Evolutionary conservation across 1,284 basidiomycete genomes (phyloP).

Genomic region (Cutaneotrichosporon cyanovorans): DNA sequence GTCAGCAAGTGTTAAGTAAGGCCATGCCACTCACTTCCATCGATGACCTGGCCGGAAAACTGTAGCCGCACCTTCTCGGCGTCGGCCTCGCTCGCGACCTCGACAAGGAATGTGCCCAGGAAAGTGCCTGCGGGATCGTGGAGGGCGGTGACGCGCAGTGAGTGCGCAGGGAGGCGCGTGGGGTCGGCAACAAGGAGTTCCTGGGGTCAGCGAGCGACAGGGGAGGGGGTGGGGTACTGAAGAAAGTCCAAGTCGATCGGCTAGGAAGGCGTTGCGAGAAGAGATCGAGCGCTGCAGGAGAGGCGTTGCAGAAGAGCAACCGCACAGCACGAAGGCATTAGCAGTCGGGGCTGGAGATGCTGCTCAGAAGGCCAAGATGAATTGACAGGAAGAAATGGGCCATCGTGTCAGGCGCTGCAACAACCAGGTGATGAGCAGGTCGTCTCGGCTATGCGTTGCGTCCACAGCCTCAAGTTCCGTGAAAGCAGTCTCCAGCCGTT

Average conservation of each 20-base stretch:
- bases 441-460: too few species aligned
- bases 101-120: slow-evolving; percentile 30
- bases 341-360: too few species aligned
- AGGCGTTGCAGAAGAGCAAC: too few species aligned
- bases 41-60: slow-evolving; percentile 37
- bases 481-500: too few species aligned
- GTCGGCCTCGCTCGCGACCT: slow-evolving; percentile 27
- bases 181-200: slow-evolving; percentile 30
- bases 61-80: slow-evolving; percentile 32
- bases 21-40: slow-evolving; percentile 31
- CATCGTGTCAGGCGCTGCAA: too few species aligned
- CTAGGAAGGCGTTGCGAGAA: too few species aligned
- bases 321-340: too few species aligned
- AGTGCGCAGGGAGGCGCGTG: slow-evolving; percentile 20
- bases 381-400: too few species aligned
- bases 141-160: slow-evolving; percentile 25
- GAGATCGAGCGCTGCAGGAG: too few species aligned
- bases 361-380: too few species aligned
- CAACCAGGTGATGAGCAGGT: too few species aligned
- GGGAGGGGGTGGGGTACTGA: not conserved
- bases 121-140: slow-evolving; percentile 21
- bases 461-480: too few species aligned
- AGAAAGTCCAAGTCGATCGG: not conserved
- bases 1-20: slow-evolving; percentile 1
- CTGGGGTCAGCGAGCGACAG: slow-evolving; percentile 13